Conservation (phyloP, 1,284 basidiomycete species). For the Marasmius tenuissimus region DNA sequence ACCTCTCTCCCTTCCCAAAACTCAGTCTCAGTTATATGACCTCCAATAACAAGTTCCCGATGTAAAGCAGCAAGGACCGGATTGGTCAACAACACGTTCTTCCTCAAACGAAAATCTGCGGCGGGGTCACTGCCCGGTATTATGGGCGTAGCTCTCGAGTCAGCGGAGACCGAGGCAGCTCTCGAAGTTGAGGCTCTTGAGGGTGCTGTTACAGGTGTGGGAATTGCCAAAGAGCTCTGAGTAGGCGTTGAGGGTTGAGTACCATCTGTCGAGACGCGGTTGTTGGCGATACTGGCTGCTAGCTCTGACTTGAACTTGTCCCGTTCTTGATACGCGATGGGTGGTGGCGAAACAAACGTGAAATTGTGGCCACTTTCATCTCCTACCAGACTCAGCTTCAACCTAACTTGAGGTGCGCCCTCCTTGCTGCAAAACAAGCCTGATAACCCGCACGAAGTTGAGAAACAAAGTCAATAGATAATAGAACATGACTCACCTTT, state of each 20-base stretch:
- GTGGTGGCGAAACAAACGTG: conserved; percentile 69
- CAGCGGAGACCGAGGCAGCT: conserved; percentile 61
- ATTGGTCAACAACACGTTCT: conserved; percentile 76
- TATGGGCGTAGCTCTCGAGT: conserved; percentile 50
- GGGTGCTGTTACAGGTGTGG: conserved; percentile 26
- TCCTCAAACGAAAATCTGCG: conserved; percentile 70
- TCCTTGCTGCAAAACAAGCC: conserved; percentile 84
- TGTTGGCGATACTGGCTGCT: conserved; percentile 70
- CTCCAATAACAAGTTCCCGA: conserved; percentile 81
- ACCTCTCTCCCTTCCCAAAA: conserved; percentile 97
- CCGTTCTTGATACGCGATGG: conserved; percentile 62
- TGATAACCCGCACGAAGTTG: conserved; percentile 26
- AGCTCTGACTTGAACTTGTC: conserved; percentile 80
- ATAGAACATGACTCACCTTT: conserved; percentile 50
- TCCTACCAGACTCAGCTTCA: conserved; percentile 67
- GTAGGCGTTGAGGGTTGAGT: conserved; percentile 30
- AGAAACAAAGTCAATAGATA: conserved; percentile 4
- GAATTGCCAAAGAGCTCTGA: conserved; percentile 24
- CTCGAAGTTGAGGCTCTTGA: conserved; percentile 50
- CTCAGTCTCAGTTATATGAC: conserved; percentile 86
- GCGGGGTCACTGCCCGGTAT: conserved; percentile 58
- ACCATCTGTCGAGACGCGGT: conserved; percentile 46
- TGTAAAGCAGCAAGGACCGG: conserved; percentile 79
- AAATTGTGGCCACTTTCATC: conserved; percentile 77
- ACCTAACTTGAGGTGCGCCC: conserved; percentile 69